Base-by-base conservation (phyloP, 805 yeast species). In the Candida tammaniensis region DNA sequence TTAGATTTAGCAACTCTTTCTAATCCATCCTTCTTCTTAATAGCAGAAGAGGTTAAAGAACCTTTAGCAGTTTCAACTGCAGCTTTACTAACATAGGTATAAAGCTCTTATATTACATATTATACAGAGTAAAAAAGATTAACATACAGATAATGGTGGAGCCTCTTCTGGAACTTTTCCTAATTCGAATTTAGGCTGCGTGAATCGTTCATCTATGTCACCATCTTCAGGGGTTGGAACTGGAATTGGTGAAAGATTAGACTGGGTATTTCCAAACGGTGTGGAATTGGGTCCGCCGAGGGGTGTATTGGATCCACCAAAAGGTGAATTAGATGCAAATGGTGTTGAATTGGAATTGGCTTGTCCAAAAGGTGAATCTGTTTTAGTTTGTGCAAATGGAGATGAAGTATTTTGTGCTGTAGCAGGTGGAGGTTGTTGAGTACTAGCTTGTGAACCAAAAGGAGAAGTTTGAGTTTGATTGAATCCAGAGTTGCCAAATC, bases 1-100 rank as follows among this genome's bases (percentile, higher is more conserved):
- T 91, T 91, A 72, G 98, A 89, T 80, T 91, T 91, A 72, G 98
- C 98, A 74, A 91, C 98, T 86, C 98, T 95, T 83, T 91, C 98
- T 73, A 91, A 85, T 82, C 93, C 98, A 74, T 91, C 98, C 95
- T 91, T 91, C 98, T 91, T 91, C 94, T 91, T 91, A 80, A 91
- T 93, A 62, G 98, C 98, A 73, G 88, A 93, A 66, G 98, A 93
- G 72, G 97, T 93, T 57, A 98, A 89, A 64, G 98, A 91, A 76
- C 98, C 98, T 84, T 91, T 91, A 68, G 94, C 98, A 64, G 98
- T n/a, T n/a, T n/a, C n/a, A n/a, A n/a, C n/a, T n/a, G n/a, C n/a
- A n/a, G n/a, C n/a, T n/a, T n/a, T n/a, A n/a, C n/a, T n/a, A n/a
- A n/a, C n/a, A n/a, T n/a, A n/a, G n/a, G n/a, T n/a, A n/a, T n/a